Conservation (phyloP, 129 eudicot genomes). For the Pseudognaphalium luteoalbum region DNA sequence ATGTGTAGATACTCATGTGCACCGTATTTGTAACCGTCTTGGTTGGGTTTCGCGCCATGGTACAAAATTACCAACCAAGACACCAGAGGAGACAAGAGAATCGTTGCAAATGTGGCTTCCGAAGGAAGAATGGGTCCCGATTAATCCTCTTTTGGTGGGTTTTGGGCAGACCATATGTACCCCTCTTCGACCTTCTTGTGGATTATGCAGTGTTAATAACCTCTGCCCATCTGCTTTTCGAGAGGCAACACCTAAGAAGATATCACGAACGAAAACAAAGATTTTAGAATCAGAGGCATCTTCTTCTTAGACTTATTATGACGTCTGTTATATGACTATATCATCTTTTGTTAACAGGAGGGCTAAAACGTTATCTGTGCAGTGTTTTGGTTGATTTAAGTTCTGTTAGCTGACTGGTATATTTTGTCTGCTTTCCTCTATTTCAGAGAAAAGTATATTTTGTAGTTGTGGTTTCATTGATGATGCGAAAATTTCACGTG, state of each 20-base stretch:
- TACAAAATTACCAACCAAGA: slow-evolving; percentile 59
- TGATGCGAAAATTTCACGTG: neutral
- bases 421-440: neutral
- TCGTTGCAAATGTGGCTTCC: slow-evolving; percentile 88
- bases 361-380: slow-evolving; percentile 7
- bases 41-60: slow-evolving; percentile 87
- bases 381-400: neutral
- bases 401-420: neutral
- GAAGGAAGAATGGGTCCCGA: slow-evolving; percentile 91
- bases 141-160: slow-evolving; percentile 95
- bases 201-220: slow-evolving; percentile 47
- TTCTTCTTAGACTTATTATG: slow-evolving; percentile 9
- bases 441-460: neutral
- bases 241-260: slow-evolving; percentile 62
- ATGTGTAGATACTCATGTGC: slow-evolving; percentile 98
- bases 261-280: neutral
- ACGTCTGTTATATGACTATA: neutral
- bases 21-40: slow-evolving; percentile 91
- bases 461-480: slow-evolving; percentile 7
- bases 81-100: slow-evolving; percentile 83
- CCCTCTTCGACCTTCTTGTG: slow-evolving; percentile 53
- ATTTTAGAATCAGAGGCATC: slow-evolving; percentile 11
- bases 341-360: slow-evolving; percentile 7
- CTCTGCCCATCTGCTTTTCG: slow-evolving; percentile 71
- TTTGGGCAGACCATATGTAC: slow-evolving; percentile 95